Evolutionary conservation across 164 flowering plant species (phyloP).

Genomic region (Platanus orientalis): DNA sequence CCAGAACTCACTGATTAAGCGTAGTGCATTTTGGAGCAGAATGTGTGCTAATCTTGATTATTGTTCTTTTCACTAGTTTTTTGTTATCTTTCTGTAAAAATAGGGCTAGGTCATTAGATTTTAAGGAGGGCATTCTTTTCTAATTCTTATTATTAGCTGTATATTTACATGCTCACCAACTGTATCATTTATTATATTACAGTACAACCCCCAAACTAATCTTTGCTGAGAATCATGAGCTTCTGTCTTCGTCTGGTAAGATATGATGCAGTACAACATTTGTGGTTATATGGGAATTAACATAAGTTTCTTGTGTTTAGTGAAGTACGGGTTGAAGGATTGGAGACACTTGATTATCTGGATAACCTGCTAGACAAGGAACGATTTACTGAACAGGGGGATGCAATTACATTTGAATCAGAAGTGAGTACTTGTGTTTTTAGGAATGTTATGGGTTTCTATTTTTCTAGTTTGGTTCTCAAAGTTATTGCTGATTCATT

Average conservation of each 20-base stretch:
- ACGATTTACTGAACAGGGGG: constrained; percentile 91
- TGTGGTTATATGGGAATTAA: not conserved
- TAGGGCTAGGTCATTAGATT: no score
- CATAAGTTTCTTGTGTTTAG: constrained; percentile 36
- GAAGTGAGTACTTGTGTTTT: constrained; percentile 43
- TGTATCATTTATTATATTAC: not conserved
- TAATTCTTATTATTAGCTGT: not conserved
- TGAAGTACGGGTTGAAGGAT: constrained; percentile 92
- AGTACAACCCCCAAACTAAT: not conserved
- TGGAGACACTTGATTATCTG: constrained; percentile 89
- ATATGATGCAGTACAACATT: not conserved
- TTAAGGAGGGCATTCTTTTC: no score
- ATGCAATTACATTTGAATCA: constrained; percentile 84
- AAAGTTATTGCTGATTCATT: constrained; percentile 2
- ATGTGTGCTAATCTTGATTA: no score
- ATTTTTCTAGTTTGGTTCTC: constrained; percentile 4
- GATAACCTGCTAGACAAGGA: constrained; percentile 71
- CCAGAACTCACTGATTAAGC: no score
- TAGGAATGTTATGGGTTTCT: constrained; percentile 3
- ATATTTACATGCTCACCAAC: not conserved
- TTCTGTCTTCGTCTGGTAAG: not conserved
- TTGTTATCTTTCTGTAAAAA: no score
- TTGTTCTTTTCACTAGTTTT: no score
- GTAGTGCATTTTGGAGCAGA: no score
- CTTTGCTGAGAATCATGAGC: not conserved